Evolutionary conservation across 495 filamentous ascomycete genomes (phyloP).

Genomic region (Penicillium paradoxum): DNA sequence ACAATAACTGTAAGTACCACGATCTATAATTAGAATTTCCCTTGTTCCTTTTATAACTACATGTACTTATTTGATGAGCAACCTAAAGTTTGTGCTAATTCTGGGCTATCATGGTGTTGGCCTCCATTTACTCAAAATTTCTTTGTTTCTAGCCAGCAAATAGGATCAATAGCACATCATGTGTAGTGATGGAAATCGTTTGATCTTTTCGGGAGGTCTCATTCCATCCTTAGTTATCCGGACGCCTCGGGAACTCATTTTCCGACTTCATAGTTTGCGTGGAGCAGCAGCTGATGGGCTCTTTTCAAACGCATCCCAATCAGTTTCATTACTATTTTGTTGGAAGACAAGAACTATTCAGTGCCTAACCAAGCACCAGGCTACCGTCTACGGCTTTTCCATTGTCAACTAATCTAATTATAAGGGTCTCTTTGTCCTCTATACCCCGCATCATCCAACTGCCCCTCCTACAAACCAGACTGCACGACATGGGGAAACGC

Average conservation of each 20-base stretch:
- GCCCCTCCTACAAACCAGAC: neutral
- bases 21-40: too few relatives aligned
- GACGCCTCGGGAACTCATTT: conserved; percentile 1
- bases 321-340: too few relatives aligned
- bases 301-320: neutral
- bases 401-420: neutral
- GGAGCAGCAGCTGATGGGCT: neutral
- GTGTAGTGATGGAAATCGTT: neutral
- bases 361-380: too few relatives aligned
- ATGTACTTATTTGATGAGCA: too few relatives aligned
- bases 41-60: too few relatives aligned
- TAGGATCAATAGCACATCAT: too few relatives aligned
- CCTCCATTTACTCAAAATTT: neutral
- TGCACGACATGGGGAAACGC: conserved; percentile 29
- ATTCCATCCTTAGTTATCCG: neutral
- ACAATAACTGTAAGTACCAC: too few relatives aligned
- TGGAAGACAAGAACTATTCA: too few relatives aligned
- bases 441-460: conserved; percentile 17
- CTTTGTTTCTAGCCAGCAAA: neutral
- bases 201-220: neutral
- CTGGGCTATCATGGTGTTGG: neutral
- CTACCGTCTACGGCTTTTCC: too few relatives aligned
- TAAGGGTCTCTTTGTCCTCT: neutral
- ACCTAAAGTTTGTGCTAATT: neutral
- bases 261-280: neutral